Evolutionary conservation across 805 yeast genomes (phyloP), one percentile per base, ranked within the genome.

Genomic region (Maudiozyma turicensis): DNA sequence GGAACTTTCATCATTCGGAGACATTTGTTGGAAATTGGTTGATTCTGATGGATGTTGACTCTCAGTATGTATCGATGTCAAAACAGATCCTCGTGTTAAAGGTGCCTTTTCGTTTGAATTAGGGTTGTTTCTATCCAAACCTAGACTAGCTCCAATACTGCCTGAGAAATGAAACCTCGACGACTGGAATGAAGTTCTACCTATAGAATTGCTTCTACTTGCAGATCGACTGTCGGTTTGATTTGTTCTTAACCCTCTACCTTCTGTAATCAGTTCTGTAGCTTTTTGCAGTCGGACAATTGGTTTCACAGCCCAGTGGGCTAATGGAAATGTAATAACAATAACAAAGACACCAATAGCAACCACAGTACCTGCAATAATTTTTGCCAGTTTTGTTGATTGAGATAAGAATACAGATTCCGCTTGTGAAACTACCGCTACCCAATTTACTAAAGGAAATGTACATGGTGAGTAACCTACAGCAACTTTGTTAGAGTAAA

Each of bases 301-400:
- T 0, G 97, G 96, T 54, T 85, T 68, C 6, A 88, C 90, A 35
- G 90, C 88, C 72, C 81, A 84, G 51, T 86, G 88, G 0, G 95
- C 88, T 48, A 89, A 65, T 5, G 93, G 90, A 62, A 88, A 77
- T 0, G 96, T 86, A n/a, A 86, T 62, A 1, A 86, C 52, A 54
- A 86, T 80, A 72, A 87, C 79, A 53, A 84, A 76, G 0, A 71
- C 86, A 3, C 93, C 93, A 20, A 85, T 78, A 1, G 86, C 95
- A 38, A 89, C 70, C 28, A 86, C 87, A 1, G 86, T 82, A 5
- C 93, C 95, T 43, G 82, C 74, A 51, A 86, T 82, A 45, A 89
- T 83, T 54, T 78, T 78, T 1, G 82, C 74, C 40, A 89, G 66
- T 53, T 74, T 76, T 26, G 73, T 67, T 5, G 83, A 74, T 0